phyloP scores from a whole-genome alignment of 495 filamentous ascomycete species.

The Jackrogersella minutella region DNA sequence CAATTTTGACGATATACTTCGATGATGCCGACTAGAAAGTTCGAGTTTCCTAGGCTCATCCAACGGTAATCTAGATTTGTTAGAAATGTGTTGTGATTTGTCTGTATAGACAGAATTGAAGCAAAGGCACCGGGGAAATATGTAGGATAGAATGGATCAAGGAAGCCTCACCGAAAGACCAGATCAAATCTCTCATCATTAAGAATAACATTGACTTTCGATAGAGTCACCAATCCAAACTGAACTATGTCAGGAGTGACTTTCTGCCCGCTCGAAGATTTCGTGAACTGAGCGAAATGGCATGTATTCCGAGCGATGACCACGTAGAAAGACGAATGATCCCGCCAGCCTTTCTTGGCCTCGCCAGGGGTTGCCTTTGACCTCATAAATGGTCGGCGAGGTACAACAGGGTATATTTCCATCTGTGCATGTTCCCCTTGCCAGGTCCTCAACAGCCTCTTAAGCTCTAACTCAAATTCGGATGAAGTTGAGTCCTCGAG shows the following conservation, averaged over 20 bases:
- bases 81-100: conserved; percentile 23
- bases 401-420: conserved; percentile 84
- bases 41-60: conserved; percentile 69
- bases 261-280: conserved; percentile 45
- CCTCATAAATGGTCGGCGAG: conserved; percentile 66
- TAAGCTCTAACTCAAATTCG: conserved; percentile 69
- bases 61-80: conserved; percentile 66
- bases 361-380: conserved; percentile 57
- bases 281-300: conserved; percentile 79
- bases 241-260: conserved; percentile 25
- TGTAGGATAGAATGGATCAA: background rate
- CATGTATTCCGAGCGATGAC: conserved; percentile 84
- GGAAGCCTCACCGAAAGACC: conserved; percentile 72
- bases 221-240: conserved; percentile 76
- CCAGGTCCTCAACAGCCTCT: conserved; percentile 70
- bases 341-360: conserved; percentile 66
- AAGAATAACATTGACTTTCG: conserved; percentile 66
- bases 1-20: conserved; percentile 78
- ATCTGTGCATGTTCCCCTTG: conserved; percentile 72
- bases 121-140: too few species aligned
- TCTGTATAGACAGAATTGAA: too few species aligned
- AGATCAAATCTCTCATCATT: conserved; percentile 87
- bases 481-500: conserved; percentile 63
- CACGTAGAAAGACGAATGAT: conserved; percentile 85
- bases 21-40: conserved; percentile 79